Evolutionary conservation across 2,329 filamentous ascomycete genomes (phyloP).

Genomic region (Neonectria faginata): DNA sequence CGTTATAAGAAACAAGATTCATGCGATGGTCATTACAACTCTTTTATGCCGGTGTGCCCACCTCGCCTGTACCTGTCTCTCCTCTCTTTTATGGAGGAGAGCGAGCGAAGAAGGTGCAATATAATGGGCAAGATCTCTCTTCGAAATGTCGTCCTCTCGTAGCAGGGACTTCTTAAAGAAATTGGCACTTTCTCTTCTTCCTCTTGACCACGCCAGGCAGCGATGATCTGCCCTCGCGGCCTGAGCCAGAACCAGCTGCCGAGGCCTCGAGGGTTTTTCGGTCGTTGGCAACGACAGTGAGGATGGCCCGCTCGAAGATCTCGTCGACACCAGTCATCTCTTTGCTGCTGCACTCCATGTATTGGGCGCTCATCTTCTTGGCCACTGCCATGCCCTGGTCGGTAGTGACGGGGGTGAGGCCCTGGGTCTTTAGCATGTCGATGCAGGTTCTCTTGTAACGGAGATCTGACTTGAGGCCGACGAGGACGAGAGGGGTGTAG

Average conservation of each 20-base stretch:
- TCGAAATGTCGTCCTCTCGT: constrained; percentile 32
- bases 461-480: constrained; percentile 96
- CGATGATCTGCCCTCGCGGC: constrained; percentile 53
- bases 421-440: constrained; percentile 98
- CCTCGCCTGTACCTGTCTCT: constrained; percentile 31
- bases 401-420: constrained; percentile 91
- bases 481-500: constrained; percentile 93
- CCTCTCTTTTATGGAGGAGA: constrained; percentile 35
- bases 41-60: constrained; percentile 48
- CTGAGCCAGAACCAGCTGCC: constrained; percentile 54
- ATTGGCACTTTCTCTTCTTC: constrained; percentile 86
- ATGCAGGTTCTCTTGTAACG: constrained; percentile 96
- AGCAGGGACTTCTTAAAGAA: constrained; percentile 68
- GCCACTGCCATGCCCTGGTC: constrained; percentile 91
- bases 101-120: constrained; percentile 31
- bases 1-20: constrained; percentile 52
- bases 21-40: constrained; percentile 57
- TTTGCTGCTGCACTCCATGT: constrained; percentile 99
- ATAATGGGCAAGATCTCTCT: constrained; percentile 34
- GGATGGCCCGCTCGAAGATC: constrained; percentile 92
- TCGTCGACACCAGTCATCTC: constrained; percentile 97
- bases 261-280: constrained; percentile 69
- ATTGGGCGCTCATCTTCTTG: constrained; percentile 91
- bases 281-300: constrained; percentile 88
- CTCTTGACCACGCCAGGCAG: constrained; percentile 70